Conservation (phyloP, 495 filamentous ascomycete genomes). For the Penicillium dipodomyicola region DNA sequence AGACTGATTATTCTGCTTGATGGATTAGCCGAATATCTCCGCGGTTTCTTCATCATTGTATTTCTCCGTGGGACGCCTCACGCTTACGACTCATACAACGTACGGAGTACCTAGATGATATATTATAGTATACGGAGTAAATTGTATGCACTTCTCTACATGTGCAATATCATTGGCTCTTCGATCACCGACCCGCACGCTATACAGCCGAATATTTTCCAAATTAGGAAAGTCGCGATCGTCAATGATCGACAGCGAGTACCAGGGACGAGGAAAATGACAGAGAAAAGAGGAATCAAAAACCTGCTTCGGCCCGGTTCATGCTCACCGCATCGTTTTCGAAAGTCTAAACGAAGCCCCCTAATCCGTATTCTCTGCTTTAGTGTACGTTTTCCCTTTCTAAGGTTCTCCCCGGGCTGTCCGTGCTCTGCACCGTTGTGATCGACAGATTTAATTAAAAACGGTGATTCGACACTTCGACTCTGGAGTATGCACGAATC, state of each 20-base stretch:
- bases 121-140: background rate
- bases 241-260: background rate
- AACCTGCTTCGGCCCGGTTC: background rate
- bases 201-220: background rate
- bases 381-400: background rate
- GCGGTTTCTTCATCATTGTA: background rate
- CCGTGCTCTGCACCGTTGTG: conserved; percentile 8
- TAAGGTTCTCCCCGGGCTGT: background rate
- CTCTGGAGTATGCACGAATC: background rate
- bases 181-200: background rate
- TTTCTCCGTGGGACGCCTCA: background rate
- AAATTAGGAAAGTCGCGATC: background rate
- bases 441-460: conserved; percentile 3
- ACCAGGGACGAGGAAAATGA: background rate
- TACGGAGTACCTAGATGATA: background rate
- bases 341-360: background rate
- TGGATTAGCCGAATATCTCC: conserved; percentile 4
- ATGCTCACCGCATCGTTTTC: conserved; percentile 1
- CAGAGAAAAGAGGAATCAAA: background rate
- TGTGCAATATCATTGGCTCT: background rate
- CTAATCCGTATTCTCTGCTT: background rate
- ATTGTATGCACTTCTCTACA: background rate
- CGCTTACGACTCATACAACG: background rate
- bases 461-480: conserved; percentile 1
- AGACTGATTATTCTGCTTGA: background rate